These are phyloP conservation scores for Hortiboletus flavorubellus DNA, from an alignment of 768 basidiomycete genomes.

Conservation along the genomic window DNA sequence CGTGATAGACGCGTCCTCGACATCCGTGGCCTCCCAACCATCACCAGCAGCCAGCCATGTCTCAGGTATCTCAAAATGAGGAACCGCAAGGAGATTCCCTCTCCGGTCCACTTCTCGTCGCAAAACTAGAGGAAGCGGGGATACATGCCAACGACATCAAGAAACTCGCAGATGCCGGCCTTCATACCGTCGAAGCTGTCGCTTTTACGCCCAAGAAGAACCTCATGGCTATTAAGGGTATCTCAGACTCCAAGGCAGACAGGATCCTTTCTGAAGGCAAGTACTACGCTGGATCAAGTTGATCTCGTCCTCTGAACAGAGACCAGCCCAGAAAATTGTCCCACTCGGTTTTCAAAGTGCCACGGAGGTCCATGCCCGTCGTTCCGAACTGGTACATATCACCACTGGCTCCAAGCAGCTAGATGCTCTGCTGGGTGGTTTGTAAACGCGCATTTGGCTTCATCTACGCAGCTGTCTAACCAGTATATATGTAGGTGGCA, in stretches of 20 bases:
- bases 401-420: constrained; percentile 96
- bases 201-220: constrained; percentile 96
- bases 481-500: constrained; percentile 59
- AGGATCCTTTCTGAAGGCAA: constrained; percentile 90
- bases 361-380: constrained; percentile 92
- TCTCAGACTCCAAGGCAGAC: constrained; percentile 95
- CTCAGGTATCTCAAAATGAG: constrained; percentile 51
- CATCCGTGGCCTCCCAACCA: not conserved
- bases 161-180: constrained; percentile 89
- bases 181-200: constrained; percentile 92
- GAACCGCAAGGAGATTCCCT: constrained; percentile 54
- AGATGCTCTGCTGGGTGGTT: constrained; percentile 92
- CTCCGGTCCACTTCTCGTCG: constrained; percentile 80
- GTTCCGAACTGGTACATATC: constrained; percentile 93
- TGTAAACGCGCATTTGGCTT: constrained; percentile 9
- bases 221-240: constrained; percentile 89
- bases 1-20: constrained; percentile 31
- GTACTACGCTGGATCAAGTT: constrained; percentile 16
- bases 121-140: constrained; percentile 84
- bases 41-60: constrained; percentile 19
- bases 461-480: constrained; percentile 11
- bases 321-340: constrained; percentile 86
- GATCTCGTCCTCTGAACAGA: constrained; percentile 1
- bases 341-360: constrained; percentile 98
- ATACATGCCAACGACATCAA: constrained; percentile 89